A percentile compares a stretch with the other conserved stretches of the same genome.
These are phyloP conservation scores for Cercospora sp. DNA, from an alignment of 2,329 filamentous ascomycete species.

Conservation along the genomic window DNA sequence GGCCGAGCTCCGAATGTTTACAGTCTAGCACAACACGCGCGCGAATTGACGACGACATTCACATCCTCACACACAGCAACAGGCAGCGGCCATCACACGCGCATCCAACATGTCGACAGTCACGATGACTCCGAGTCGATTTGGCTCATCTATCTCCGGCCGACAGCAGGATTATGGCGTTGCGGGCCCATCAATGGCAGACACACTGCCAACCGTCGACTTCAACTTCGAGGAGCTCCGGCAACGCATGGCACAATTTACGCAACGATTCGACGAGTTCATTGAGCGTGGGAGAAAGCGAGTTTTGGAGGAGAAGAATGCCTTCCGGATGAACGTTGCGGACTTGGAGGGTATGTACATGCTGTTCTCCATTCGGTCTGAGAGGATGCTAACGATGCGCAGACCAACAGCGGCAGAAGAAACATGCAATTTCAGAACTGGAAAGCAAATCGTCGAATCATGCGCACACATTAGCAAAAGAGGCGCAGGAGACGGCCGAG, in stretches of 20 bases:
- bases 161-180: slow-evolving; percentile 58
- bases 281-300: slow-evolving; percentile 89
- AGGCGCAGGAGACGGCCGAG: slow-evolving; percentile 69
- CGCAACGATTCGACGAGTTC: slow-evolving; percentile 84
- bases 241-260: slow-evolving; percentile 93
- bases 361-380: neutral
- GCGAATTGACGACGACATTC: neutral
- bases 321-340: slow-evolving; percentile 85
- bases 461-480: slow-evolving; percentile 73
- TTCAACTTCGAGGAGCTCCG: slow-evolving; percentile 96
- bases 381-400: slow-evolving; percentile 25
- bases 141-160: slow-evolving; percentile 69
- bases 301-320: slow-evolving; percentile 88
- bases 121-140: slow-evolving; percentile 54
- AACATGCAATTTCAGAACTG: slow-evolving; percentile 81
- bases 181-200: slow-evolving; percentile 66
- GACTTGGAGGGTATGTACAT: slow-evolving; percentile 75
- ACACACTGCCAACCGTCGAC: slow-evolving; percentile 82
- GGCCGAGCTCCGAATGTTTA: slow-evolving; percentile 15
- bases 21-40: slow-evolving; percentile 1
- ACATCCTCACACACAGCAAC: slow-evolving; percentile 14
- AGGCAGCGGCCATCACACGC: slow-evolving; percentile 7
- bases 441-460: slow-evolving; percentile 69
- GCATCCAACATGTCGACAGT: slow-evolving; percentile 33
- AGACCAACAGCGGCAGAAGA: slow-evolving; percentile 92